Percentiles rank a stretch among this genome's conserved stretches.
phyloP scores from a whole-genome alignment of 2,329 filamentous ascomycete species.

The Purpureocillium takamizusanense region DNA sequence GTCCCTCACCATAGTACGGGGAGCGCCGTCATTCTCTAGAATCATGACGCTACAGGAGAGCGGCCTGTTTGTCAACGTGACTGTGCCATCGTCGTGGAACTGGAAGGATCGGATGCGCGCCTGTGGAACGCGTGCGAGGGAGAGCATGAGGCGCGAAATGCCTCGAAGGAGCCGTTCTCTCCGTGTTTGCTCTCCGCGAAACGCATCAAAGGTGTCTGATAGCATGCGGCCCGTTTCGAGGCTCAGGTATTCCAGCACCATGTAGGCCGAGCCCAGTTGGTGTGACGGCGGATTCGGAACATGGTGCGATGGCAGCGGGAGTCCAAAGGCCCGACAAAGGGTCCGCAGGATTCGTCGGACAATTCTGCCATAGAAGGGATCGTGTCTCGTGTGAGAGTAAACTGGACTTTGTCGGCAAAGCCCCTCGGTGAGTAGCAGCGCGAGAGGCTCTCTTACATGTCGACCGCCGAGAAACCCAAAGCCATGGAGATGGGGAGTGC shows the following conservation, averaged over 20 bases:
- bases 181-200: constrained; percentile 4
- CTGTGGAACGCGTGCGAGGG: constrained; percentile 17
- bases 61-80: too few relatives aligned
- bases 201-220: constrained; percentile 13
- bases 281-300: constrained; percentile 3
- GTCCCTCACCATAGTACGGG: constrained; percentile 16
- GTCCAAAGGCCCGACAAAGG: constrained; percentile 2
- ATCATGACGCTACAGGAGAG: constrained; percentile 7
- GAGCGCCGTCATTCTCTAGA: constrained; percentile 22
- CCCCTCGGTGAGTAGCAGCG: constrained; percentile 5
- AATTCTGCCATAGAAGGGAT: constrained; percentile 6
- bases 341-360: constrained; percentile 1
- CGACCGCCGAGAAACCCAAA: constrained; percentile 10
- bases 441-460: constrained; percentile 8
- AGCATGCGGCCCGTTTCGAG: constrained; percentile 16
- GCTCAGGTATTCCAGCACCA: constrained; percentile 16
- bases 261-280: constrained; percentile 10
- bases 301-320: constrained; percentile 5
- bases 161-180: constrained; percentile 18
- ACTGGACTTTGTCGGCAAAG: too few relatives aligned
- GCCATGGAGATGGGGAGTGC: constrained; percentile 14
- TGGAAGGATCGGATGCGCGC: constrained; percentile 18
- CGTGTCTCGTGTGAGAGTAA: constrained; percentile 6
- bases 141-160: constrained; percentile 16
- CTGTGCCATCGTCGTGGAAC: constrained; percentile 8